phyloP scores from a whole-genome alignment of 2,329 filamentous ascomycete species.

The Pyrenophora tritici-repentis region DNA sequence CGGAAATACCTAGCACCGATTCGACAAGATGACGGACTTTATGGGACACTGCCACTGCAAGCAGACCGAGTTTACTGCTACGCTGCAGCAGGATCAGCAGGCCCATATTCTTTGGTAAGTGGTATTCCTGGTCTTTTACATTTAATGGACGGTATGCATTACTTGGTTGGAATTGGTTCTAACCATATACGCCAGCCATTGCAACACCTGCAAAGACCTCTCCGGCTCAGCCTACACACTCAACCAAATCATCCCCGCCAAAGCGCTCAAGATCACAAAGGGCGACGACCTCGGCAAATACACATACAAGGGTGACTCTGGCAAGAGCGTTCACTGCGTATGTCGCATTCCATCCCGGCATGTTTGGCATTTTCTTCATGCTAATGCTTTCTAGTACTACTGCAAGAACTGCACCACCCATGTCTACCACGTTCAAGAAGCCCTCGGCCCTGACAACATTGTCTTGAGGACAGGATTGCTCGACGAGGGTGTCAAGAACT shows the following conservation, averaged over 20 bases:
- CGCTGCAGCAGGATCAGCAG: conserved; percentile 53
- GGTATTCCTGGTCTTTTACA: background rate
- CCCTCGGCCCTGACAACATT: conserved; percentile 57
- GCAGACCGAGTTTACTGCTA: conserved; percentile 58
- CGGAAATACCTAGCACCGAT: conserved; percentile 2
- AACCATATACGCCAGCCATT: conserved; percentile 51
- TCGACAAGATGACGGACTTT: conserved; percentile 51
- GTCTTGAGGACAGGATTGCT: conserved; percentile 59
- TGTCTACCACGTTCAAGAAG: conserved; percentile 61
- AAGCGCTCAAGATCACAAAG: conserved; percentile 58
- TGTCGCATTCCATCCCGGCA: background rate
- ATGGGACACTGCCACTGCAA: conserved; percentile 62
- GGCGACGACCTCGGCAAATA: conserved; percentile 56
- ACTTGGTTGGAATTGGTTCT: background rate
- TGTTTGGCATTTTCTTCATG: background rate
- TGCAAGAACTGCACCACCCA: conserved; percentile 62
- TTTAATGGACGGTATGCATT: no score
- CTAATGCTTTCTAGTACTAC: conserved; percentile 48
- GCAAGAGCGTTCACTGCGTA: conserved; percentile 59
- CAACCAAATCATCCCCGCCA: conserved; percentile 59
- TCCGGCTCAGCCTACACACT: conserved; percentile 58
- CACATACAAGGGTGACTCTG: conserved; percentile 62
- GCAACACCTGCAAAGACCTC: conserved; percentile 62
- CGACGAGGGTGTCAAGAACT: conserved; percentile 51
- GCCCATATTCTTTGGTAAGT: conserved; percentile 55